Conservation (phyloP, 371 early-diverging fungal genomes). For the Mucor plumbeus region DNA sequence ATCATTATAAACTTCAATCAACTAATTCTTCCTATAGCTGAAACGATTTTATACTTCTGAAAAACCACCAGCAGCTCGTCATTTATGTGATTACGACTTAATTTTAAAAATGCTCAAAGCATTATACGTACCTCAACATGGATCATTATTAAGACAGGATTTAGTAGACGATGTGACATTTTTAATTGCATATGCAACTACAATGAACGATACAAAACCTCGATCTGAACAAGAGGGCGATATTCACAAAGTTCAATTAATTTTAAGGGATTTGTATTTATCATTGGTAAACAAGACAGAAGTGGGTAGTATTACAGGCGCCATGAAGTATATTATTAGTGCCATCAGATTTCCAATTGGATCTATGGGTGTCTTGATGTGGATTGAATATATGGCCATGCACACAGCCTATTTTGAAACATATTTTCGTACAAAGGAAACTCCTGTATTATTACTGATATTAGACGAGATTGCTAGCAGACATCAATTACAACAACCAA, state of each 20-base stretch:
- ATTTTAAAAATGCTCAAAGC: constrained; percentile 53
- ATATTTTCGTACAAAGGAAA: constrained; percentile 67
- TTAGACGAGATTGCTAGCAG: constrained; percentile 73
- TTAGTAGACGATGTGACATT: constrained; percentile 65
- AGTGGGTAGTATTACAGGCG: constrained; percentile 34
- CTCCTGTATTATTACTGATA: constrained; percentile 61
- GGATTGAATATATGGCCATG: constrained; percentile 67
- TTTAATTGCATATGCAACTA: constrained; percentile 64
- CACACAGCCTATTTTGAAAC: constrained; percentile 69
- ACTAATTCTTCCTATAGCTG: constrained; percentile 26
- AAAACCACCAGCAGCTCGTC: constrained; percentile 51
- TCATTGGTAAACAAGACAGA: constrained; percentile 28
- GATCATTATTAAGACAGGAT: constrained; percentile 48
- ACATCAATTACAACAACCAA: constrained; percentile 68
- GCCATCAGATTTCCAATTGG: constrained; percentile 52
- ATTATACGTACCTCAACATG: constrained; percentile 55
- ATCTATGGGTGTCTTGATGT: constrained; percentile 62
- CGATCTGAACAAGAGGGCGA: constrained; percentile 29
- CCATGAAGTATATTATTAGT: constrained; percentile 32
- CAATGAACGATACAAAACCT: constrained; percentile 44
- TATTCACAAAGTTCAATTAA: constrained; percentile 13
- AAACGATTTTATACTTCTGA: constrained; percentile 51
- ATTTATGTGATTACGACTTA: constrained; percentile 61
- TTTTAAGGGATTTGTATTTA: constrained; percentile 28
- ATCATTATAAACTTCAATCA: no score